Conservation (phyloP, 2,329 filamentous ascomycete genomes). For the Fusarium citri region DNA sequence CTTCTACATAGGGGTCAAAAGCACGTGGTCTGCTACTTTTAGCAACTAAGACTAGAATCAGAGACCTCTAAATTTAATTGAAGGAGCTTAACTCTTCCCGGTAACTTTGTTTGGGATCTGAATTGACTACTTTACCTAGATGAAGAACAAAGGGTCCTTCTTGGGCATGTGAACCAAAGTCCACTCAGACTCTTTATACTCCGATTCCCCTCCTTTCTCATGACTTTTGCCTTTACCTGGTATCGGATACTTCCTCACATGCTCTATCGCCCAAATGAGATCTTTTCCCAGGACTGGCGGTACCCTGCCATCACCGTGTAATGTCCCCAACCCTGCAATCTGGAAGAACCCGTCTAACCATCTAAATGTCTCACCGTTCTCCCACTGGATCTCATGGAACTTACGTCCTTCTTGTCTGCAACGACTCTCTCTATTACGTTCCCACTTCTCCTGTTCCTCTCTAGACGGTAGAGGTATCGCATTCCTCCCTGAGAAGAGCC, state of each 20-base stretch:
- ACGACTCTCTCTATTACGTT: conserved; percentile 52
- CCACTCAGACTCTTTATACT: conserved; percentile 10
- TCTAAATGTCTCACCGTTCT: conserved; percentile 61
- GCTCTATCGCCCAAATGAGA: conserved; percentile 60
- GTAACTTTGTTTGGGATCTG: not conserved
- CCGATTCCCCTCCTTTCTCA: not conserved
- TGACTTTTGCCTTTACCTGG: conserved; percentile 38
- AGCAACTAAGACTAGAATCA: not conserved
- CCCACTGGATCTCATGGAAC: conserved; percentile 67
- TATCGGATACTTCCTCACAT: conserved; percentile 61
- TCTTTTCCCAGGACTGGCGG: conserved; percentile 59
- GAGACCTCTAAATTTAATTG: not conserved
- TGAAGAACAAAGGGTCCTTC: conserved; percentile 7
- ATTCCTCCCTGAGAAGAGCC: conserved; percentile 59
- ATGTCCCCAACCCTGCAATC: conserved; percentile 60
- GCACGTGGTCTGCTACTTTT: too few species aligned
- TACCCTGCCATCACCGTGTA: conserved; percentile 59
- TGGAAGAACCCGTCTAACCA: conserved; percentile 61
- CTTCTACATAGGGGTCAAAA: too few species aligned
- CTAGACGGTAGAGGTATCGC: conserved; percentile 53
- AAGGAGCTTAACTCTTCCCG: not conserved
- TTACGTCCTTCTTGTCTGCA: conserved; percentile 50
- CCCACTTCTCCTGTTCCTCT: conserved; percentile 60
- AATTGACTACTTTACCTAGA: not conserved
- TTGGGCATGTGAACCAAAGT: conserved; percentile 17